These are phyloP conservation scores for Austropuccinia psidii DNA, from an alignment of 1,284 basidiomycete species.

Conservation along the genomic window DNA sequence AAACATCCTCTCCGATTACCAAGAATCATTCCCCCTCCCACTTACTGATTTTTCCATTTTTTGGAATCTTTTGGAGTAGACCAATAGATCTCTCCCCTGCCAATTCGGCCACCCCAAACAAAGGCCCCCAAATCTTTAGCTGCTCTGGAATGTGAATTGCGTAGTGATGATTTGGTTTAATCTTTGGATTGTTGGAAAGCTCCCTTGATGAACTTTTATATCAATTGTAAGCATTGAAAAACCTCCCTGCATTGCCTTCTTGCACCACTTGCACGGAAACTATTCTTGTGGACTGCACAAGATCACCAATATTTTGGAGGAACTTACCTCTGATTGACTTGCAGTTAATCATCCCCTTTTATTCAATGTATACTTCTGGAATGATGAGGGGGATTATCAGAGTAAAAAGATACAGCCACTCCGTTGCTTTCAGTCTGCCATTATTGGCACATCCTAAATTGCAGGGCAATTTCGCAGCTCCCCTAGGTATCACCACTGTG, in stretches of 20 bases:
- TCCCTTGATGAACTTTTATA: constrained; percentile 21
- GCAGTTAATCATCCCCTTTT: too few species aligned
- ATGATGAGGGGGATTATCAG: too few species aligned
- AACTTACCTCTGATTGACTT: too few species aligned
- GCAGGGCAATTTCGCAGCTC: too few species aligned
- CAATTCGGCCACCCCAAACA: constrained; percentile 36
- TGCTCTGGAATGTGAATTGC: constrained; percentile 37
- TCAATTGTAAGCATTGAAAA: constrained; percentile 12
- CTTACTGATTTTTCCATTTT: constrained; percentile 10
- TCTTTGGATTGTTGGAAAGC: constrained; percentile 8
- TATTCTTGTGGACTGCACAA: constrained; percentile 37
- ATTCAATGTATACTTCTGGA: too few species aligned
- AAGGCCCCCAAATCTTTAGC: constrained; percentile 33
- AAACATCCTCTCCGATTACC: too few species aligned
- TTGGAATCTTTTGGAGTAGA: constrained; percentile 32
- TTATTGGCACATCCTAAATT: constrained; percentile 5
- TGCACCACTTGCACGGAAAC: not conserved
- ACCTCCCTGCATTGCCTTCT: not conserved
- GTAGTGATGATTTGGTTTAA: constrained; percentile 38
- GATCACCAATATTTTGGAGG: constrained; percentile 19
- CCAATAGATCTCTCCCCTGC: constrained; percentile 35
- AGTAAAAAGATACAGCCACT: constrained; percentile 20
- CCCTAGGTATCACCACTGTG: too few species aligned
- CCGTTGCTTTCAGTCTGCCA: constrained; percentile 16
- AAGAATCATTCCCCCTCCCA: too few species aligned